These are phyloP conservation scores for Microascus cirrosus DNA, from an alignment of 2,329 filamentous ascomycete species.

Conservation along the genomic window DNA sequence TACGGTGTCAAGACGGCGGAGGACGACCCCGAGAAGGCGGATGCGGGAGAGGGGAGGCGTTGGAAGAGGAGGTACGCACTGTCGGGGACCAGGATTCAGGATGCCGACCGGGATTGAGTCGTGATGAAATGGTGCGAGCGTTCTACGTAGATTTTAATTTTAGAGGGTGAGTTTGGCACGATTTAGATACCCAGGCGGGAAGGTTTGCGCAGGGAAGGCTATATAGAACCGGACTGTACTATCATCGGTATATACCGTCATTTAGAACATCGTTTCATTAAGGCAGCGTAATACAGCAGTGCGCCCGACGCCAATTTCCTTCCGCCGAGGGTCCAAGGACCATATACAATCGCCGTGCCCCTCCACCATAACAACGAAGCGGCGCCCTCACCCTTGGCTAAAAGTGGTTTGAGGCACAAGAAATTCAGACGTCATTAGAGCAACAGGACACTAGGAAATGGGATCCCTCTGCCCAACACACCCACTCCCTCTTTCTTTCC, in stretches of 20 bases:
- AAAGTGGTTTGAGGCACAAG: neutral
- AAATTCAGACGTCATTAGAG: neutral
- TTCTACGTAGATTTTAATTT: neutral
- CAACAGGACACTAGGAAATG: neutral
- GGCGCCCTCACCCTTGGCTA: neutral
- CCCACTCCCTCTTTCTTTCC: neutral
- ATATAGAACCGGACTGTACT: neutral
- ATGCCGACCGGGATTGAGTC: neutral
- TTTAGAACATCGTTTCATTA: neutral
- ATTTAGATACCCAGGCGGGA: too few relatives aligned
- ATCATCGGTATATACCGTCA: neutral
- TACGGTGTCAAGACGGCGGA: constrained; percentile 47
- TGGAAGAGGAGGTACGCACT: constrained; percentile 56
- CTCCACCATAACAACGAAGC: neutral
- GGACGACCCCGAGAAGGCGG: constrained; percentile 26
- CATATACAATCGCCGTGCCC: neutral
- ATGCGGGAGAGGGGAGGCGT: constrained; percentile 30
- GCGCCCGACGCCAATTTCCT: neutral
- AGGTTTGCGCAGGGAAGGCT: too few relatives aligned
- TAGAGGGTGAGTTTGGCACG: neutral
- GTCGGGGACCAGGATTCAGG: constrained; percentile 49
- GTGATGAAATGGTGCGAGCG: neutral
- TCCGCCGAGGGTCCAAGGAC: neutral
- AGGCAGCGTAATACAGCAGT: neutral
- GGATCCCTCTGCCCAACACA: neutral